Percentiles rank a stretch among this genome's conserved stretches.
These are phyloP conservation scores for Cucumis cinereus DNA, from an alignment of 306 rosid genomes.

Conservation along the genomic window DNA sequence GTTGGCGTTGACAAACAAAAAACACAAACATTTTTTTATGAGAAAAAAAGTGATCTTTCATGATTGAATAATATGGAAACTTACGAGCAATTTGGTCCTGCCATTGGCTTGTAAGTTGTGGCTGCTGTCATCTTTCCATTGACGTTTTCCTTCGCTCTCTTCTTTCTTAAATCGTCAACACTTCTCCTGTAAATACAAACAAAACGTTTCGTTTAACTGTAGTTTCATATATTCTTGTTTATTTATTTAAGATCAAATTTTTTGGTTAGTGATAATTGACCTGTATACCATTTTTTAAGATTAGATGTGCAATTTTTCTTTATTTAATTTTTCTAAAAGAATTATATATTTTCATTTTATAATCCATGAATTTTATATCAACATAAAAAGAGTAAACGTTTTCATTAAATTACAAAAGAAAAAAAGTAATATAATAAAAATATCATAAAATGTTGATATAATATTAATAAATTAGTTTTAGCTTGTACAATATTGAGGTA, in stretches of 20 bases:
- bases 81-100: constrained; percentile 86
- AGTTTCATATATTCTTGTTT: background rate
- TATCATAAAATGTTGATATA: background rate
- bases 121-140: constrained; percentile 16
- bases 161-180: constrained; percentile 29
- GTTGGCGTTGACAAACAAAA: background rate
- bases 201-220: background rate
- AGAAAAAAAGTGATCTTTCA: background rate
- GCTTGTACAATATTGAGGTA: too few species aligned
- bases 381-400: too few species aligned
- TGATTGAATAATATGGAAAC: constrained; percentile 10
- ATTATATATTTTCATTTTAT: too few species aligned
- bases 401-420: too few species aligned
- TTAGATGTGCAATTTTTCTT: too few species aligned
- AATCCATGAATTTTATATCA: too few species aligned
- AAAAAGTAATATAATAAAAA: too few species aligned
- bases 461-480: too few species aligned
- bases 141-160: constrained; percentile 25
- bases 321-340: too few species aligned
- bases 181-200: constrained; percentile 27
- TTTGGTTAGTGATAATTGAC: too few species aligned
- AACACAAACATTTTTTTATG: background rate
- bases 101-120: constrained; percentile 29
- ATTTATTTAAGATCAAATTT: background rate
- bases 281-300: too few species aligned